A percentile compares a stretch with the other conserved stretches of the same genome.
Conservation (phyloP, 495 filamentous ascomycete genomes). For the Lepidopterella palustris region DNA sequence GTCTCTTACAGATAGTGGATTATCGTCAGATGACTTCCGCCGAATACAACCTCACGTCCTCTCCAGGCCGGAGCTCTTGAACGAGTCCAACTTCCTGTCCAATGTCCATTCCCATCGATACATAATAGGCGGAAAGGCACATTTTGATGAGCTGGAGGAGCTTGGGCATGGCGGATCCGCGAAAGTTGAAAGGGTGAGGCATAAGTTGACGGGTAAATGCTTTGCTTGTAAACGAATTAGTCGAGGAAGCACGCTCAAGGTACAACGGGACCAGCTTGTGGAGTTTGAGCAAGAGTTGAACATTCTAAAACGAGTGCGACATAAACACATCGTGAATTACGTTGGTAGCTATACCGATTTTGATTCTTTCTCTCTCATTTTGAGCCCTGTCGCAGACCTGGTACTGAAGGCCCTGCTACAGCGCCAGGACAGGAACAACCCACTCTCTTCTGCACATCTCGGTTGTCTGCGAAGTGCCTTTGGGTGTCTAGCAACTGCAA, state of each 20-base stretch:
- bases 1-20: not conserved
- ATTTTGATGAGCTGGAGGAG: constrained; percentile 15
- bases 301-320: constrained; percentile 16
- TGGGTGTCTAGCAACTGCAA: constrained; percentile 35
- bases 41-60: constrained; percentile 8
- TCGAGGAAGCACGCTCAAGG: constrained; percentile 1
- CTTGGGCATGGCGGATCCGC: constrained; percentile 16
- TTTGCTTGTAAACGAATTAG: constrained; percentile 18
- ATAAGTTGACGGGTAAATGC: constrained; percentile 13
- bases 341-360: constrained; percentile 24
- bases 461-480: constrained; percentile 6
- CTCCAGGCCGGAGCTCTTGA: constrained; percentile 12
- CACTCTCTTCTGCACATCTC: constrained; percentile 3
- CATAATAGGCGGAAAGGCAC: not conserved
- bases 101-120: constrained; percentile 6
- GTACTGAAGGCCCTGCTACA: constrained; percentile 11
- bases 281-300: constrained; percentile 14
- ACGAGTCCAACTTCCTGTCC: constrained; percentile 3
- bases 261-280: constrained; percentile 4
- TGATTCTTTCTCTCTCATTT: constrained; percentile 15
- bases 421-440: not conserved
- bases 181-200: constrained; percentile 7
- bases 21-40: not conserved
- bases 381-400: constrained; percentile 18
- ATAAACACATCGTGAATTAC: constrained; percentile 17